phyloP scores from a whole-genome alignment of 805 yeast genomes.

The Candida koratica region DNA sequence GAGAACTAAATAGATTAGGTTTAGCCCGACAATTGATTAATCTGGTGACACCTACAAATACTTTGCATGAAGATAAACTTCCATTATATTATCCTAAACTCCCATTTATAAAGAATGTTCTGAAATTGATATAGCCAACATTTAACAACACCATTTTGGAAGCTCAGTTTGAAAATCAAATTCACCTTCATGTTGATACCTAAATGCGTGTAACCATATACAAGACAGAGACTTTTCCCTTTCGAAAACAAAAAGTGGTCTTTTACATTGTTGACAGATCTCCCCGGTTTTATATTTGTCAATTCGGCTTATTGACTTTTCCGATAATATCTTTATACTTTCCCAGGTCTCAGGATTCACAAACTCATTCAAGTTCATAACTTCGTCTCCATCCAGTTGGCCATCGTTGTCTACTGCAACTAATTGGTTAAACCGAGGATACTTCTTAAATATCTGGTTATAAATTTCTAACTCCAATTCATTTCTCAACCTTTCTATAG shows the following conservation, averaged over 20 bases:
- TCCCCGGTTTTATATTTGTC: slow-evolving; percentile 24
- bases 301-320: slow-evolving; percentile 22
- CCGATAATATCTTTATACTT: slow-evolving; percentile 20
- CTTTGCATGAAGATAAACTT: slow-evolving; percentile 15
- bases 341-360: slow-evolving; percentile 6
- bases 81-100: slow-evolving; percentile 21
- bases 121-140: too few species aligned
- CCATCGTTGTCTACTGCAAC: background rate
- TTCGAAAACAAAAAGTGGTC: slow-evolving; percentile 26
- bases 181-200: slow-evolving; percentile 13
- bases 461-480: slow-evolving; percentile 24
- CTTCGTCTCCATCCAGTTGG: background rate
- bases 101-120: slow-evolving; percentile 20
- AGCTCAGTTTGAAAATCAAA: slow-evolving; percentile 39
- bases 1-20: slow-evolving; percentile 1
- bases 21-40: slow-evolving; percentile 1
- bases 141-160: slow-evolving; percentile 47
- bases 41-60: slow-evolving; percentile 10
- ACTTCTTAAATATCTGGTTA: slow-evolving; percentile 15
- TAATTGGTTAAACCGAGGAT: slow-evolving; percentile 3
- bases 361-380: slow-evolving; percentile 5
- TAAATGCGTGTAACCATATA: slow-evolving; percentile 48
- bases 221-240: slow-evolving; percentile 21
- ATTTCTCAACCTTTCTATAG: slow-evolving; percentile 18
- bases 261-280: slow-evolving; percentile 33